Conservation (phyloP, 768 basidiomycete genomes). For the Daedalea quercina region DNA sequence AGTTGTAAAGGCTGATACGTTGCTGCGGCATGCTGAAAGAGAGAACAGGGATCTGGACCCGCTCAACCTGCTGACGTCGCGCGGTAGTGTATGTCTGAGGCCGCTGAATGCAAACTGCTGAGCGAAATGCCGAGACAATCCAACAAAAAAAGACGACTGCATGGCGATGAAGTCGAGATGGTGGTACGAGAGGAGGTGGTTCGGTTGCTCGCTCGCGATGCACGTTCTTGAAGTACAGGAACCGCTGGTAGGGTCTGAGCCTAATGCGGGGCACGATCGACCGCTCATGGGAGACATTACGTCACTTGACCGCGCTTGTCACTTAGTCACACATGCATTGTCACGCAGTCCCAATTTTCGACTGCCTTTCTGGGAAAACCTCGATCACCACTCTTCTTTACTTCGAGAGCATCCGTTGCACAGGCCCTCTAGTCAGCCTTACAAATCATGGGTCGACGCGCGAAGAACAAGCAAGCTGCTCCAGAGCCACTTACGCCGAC, state of each 20-base stretch:
- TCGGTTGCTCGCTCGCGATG: not conserved
- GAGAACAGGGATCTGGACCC: not conserved
- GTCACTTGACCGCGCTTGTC: not conserved
- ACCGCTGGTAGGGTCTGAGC: no score
- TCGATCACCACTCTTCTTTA: not conserved
- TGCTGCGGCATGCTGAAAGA: not conserved
- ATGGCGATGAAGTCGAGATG: not conserved
- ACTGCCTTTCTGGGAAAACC: constrained; percentile 6
- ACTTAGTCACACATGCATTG: not conserved
- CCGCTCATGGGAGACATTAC: not conserved
- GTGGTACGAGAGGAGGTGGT: not conserved
- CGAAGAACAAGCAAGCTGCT: constrained; percentile 77
- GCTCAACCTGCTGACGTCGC: not conserved
- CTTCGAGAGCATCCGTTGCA: not conserved
- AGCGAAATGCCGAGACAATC: not conserved
- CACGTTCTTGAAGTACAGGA: not conserved
- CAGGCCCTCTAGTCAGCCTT: not conserved
- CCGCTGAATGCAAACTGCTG: not conserved
- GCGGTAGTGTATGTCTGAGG: not conserved
- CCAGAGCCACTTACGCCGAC: constrained; percentile 50
- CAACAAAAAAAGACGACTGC: not conserved
- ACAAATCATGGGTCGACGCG: constrained; percentile 67
- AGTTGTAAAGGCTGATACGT: not conserved
- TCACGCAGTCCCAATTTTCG: constrained; percentile 2
- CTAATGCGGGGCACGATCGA: not conserved